Conservation (phyloP, 306 rosid species). For the Herpetospermum pedunculosum region DNA sequence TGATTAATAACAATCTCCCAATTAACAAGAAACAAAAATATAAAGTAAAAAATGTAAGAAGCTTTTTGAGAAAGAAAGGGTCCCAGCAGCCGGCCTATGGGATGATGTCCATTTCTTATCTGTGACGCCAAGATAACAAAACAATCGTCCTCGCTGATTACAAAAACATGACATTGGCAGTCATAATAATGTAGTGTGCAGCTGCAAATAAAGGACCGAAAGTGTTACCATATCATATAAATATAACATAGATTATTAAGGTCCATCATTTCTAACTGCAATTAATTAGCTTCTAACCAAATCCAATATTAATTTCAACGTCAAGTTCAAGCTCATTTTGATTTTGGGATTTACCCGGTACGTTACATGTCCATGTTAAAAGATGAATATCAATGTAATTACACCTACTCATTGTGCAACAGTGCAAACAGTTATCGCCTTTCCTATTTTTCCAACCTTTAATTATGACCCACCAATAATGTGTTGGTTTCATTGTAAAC, state of each 20-base stretch:
- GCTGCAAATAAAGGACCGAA: constrained; percentile 12
- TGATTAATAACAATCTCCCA: not conserved
- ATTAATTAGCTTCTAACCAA: constrained; percentile 7
- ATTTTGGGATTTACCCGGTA: not conserved
- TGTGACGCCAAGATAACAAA: constrained; percentile 36
- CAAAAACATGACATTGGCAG: constrained; percentile 11
- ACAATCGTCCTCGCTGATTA: constrained; percentile 12
- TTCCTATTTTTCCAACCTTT: not conserved
- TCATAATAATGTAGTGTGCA: constrained; percentile 7
- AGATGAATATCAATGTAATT: not conserved
- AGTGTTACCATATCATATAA: constrained; percentile 3
- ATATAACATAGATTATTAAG: not conserved
- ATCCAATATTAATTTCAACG: constrained; percentile 1
- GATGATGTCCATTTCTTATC: constrained; percentile 25
- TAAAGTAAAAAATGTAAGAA: not conserved
- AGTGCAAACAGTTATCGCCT: not conserved
- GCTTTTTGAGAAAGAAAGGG: constrained; percentile 15
- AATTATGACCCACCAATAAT: not conserved
- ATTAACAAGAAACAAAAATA: not conserved
- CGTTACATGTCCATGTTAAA: not conserved
- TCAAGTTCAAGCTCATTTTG: constrained; percentile 2
- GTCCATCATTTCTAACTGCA: constrained; percentile 5
- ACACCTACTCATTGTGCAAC: constrained; percentile 1
- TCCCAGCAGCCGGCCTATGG: constrained; percentile 32
- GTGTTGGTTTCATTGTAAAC: not conserved